Evolutionary conservation across 2,329 filamentous ascomycete species (phyloP).

Genomic region (Colletotrichum cuscutae): DNA sequence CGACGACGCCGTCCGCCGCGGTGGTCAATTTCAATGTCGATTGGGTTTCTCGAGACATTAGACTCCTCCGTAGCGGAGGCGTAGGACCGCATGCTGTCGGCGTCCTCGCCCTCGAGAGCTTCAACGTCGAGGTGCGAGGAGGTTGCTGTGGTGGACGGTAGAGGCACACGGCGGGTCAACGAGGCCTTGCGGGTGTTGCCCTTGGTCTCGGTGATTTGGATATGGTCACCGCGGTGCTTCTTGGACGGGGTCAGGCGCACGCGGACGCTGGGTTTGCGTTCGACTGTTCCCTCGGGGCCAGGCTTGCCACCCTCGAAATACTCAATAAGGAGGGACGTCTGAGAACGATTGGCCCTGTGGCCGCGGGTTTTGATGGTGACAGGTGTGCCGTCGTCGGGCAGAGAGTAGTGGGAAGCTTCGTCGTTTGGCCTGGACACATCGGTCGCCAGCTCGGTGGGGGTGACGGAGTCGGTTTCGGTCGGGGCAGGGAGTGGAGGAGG

Average conservation of each 20-base stretch:
- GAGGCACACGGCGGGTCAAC: conserved; percentile 63
- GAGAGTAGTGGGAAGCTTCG: conserved; percentile 79
- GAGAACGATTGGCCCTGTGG: conserved; percentile 71
- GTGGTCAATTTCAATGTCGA: conserved; percentile 90
- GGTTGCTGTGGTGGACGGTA: conserved; percentile 52
- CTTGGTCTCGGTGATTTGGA: conserved; percentile 87
- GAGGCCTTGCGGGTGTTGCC: conserved; percentile 74
- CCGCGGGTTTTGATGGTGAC: conserved; percentile 88
- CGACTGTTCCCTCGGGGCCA: conserved; percentile 59
- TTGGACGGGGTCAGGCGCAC: conserved; percentile 84
- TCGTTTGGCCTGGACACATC: conserved; percentile 76
- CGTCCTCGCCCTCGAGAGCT: conserved; percentile 66
- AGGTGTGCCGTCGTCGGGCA: conserved; percentile 88
- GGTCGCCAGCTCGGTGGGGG: conserved; percentile 72
- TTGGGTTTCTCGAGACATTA: conserved; percentile 78
- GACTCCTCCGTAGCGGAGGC: conserved; percentile 84
- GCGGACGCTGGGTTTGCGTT: conserved; percentile 83
- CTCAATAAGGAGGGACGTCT: conserved; percentile 92
- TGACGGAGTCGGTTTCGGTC: conserved; percentile 76
- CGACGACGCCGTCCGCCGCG: conserved; percentile 62
- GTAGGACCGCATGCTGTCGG: conserved; percentile 76
- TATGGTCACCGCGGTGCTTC: conserved; percentile 75
- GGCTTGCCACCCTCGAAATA: conserved; percentile 87
- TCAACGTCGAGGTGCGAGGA: conserved; percentile 54
- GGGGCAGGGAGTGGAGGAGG: conserved; percentile 79